phyloP scores from a whole-genome alignment of 2,329 filamentous ascomycete genomes.

The Ilyonectria mors-panacis region DNA sequence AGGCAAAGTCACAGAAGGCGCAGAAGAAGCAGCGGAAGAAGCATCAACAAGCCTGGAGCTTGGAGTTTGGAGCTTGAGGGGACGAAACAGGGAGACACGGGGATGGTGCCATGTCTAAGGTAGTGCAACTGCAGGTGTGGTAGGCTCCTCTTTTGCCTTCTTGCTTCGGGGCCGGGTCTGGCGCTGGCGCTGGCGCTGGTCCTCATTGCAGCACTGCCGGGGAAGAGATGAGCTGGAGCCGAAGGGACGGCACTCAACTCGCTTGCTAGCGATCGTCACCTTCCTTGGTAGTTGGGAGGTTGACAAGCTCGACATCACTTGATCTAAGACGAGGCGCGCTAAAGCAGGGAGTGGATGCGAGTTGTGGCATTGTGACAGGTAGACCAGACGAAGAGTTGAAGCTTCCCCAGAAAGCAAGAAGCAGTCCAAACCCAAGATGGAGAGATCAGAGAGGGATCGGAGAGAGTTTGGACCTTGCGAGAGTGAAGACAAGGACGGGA shows the following conservation, averaged over 20 bases:
- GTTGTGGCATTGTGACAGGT: constrained; percentile 32
- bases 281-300: constrained; percentile 17
- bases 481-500: neutral
- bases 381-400: neutral
- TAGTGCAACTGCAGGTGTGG: neutral
- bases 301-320: constrained; percentile 42
- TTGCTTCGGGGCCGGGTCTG: neutral
- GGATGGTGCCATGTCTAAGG: neutral
- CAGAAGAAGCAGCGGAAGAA: constrained; percentile 27
- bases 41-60: constrained; percentile 10
- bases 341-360: constrained; percentile 23
- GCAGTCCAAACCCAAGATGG: constrained; percentile 13
- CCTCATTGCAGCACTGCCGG: constrained; percentile 1
- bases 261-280: constrained; percentile 35
- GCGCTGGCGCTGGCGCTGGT: neutral
- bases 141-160: neutral
- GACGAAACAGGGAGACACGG: neutral
- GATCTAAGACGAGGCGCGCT: constrained; percentile 42
- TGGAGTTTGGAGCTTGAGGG: neutral
- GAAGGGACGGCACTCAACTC: constrained; percentile 7
- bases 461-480: neutral
- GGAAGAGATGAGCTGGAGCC: constrained; percentile 19
- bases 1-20: constrained; percentile 17
- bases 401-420: constrained; percentile 25
- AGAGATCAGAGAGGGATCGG: neutral